A percentile compares a stretch with the other conserved stretches of the same genome.
Conservation (phyloP, 2,329 filamentous ascomycete genomes). For the Biscogniauxia sp. region DNA sequence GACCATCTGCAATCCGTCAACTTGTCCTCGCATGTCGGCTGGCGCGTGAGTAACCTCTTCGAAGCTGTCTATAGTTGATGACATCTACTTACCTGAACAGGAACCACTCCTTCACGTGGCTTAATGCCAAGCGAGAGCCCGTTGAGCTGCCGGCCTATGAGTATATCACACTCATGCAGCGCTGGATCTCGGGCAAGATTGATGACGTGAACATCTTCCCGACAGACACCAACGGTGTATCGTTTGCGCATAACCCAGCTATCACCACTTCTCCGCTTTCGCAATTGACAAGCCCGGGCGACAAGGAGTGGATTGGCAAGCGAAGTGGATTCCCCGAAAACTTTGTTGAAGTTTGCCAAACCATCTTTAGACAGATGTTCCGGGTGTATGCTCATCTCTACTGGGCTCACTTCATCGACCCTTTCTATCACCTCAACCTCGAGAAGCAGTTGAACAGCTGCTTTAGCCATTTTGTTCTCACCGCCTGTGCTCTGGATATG, state of each 20-base stretch:
- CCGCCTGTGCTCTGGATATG: slow-evolving; percentile 77
- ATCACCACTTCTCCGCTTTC: slow-evolving; percentile 59
- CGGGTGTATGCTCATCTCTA: slow-evolving; percentile 97
- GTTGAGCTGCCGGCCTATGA: slow-evolving; percentile 90
- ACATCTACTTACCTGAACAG: slow-evolving; percentile 35
- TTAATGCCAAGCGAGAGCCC: slow-evolving; percentile 81
- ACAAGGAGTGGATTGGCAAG: slow-evolving; percentile 81
- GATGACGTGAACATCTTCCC: slow-evolving; percentile 89
- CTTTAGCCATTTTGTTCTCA: slow-evolving; percentile 81
- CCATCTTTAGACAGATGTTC: slow-evolving; percentile 97
- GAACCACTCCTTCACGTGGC: slow-evolving; percentile 96
- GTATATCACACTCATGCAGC: slow-evolving; percentile 94
- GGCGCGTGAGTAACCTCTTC: slow-evolving; percentile 66
- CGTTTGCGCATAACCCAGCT: slow-evolving; percentile 61
- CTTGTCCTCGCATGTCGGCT: slow-evolving; percentile 91
- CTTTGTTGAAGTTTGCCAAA: slow-evolving; percentile 87
- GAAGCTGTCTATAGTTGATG: background rate
- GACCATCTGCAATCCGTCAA: slow-evolving; percentile 78
- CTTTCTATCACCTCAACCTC: slow-evolving; percentile 78
- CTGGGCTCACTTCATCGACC: slow-evolving; percentile 88
- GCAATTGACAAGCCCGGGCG: slow-evolving; percentile 58
- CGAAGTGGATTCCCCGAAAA: slow-evolving; percentile 87
- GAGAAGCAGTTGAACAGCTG: slow-evolving; percentile 83
- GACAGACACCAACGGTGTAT: slow-evolving; percentile 72
- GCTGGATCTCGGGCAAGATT: slow-evolving; percentile 96